These are phyloP conservation scores for Rubia yunnanensis DNA, from an alignment of 257 asterid genomes.

Conservation along the genomic window DNA sequence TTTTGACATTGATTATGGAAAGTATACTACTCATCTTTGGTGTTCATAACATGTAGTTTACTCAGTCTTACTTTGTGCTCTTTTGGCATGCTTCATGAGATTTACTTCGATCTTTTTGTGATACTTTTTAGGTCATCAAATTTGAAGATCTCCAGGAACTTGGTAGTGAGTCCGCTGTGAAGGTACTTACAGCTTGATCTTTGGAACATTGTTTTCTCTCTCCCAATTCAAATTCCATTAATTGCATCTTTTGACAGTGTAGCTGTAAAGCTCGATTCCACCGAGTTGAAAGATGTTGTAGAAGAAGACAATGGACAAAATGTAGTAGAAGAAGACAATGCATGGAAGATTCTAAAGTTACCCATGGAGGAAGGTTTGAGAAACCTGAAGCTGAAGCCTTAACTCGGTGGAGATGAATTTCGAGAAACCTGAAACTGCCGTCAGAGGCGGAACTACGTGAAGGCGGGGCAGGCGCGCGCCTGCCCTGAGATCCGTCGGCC, in stretches of 20 bases:
- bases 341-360: too few species aligned
- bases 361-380: too few species aligned
- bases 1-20: not conserved
- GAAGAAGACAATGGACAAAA: too few species aligned
- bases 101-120: constrained; percentile 8
- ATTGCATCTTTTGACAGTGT: not conserved
- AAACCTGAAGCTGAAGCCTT: too few species aligned
- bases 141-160: constrained; percentile 91
- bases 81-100: constrained; percentile 2
- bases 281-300: too few species aligned
- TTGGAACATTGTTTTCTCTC: not conserved
- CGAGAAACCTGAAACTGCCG: too few species aligned
- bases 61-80: not conserved
- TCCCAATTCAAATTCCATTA: not conserved
- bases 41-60: not conserved
- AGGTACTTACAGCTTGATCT: constrained; percentile 37
- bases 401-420: too few species aligned
- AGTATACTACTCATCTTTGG: not conserved
- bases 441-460: too few species aligned
- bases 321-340: too few species aligned
- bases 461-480: too few species aligned
- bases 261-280: too few species aligned
- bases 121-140: constrained; percentile 73
- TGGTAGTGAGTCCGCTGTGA: constrained; percentile 83
- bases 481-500: too few species aligned